Percentiles rank a stretch among this genome's conserved stretches.
These are phyloP conservation scores for Westerdykella aurantiaca DNA, from an alignment of 2,329 filamentous ascomycete species.

Conservation along the genomic window DNA sequence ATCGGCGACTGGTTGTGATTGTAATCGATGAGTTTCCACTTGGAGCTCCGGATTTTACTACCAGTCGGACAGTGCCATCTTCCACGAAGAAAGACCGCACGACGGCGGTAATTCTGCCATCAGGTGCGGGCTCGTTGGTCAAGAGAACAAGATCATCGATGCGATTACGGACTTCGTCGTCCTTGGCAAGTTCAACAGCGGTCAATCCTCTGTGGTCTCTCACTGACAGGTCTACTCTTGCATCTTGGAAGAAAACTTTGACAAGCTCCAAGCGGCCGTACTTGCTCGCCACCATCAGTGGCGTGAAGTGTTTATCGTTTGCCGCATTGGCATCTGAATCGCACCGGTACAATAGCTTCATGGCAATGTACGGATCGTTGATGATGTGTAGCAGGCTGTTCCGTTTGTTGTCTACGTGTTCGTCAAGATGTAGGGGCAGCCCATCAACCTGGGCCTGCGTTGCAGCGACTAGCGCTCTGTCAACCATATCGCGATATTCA, in stretches of 20 bases:
- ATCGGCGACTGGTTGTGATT: constrained; percentile 88
- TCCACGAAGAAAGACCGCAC: constrained; percentile 96
- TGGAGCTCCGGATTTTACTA: constrained; percentile 88
- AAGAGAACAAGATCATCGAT: constrained; percentile 92
- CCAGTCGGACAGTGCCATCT: constrained; percentile 85
- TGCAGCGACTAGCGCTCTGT: constrained; percentile 69
- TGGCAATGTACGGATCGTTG: constrained; percentile 72
- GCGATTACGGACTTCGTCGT: constrained; percentile 92
- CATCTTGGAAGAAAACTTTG: constrained; percentile 76
- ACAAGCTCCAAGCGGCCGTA: constrained; percentile 95
- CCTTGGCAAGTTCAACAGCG: constrained; percentile 92
- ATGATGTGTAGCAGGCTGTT: constrained; percentile 96
- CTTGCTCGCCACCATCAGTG: constrained; percentile 97
- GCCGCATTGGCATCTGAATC: constrained; percentile 95
- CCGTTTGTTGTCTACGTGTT: constrained; percentile 86
- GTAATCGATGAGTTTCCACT: constrained; percentile 78
- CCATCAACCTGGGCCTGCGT: constrained; percentile 69
- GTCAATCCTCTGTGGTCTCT: constrained; percentile 84
- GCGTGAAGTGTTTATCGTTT: constrained; percentile 92
- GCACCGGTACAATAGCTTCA: constrained; percentile 71
- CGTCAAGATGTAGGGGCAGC: constrained; percentile 77
- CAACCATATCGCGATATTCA: constrained; percentile 82
- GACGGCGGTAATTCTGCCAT: constrained; percentile 82
- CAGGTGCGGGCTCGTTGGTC: constrained; percentile 57
- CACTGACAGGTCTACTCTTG: constrained; percentile 76